Base-by-base conservation (phyloP, 768 basidiomycete species). In the Tulasnella sp. region DNA sequence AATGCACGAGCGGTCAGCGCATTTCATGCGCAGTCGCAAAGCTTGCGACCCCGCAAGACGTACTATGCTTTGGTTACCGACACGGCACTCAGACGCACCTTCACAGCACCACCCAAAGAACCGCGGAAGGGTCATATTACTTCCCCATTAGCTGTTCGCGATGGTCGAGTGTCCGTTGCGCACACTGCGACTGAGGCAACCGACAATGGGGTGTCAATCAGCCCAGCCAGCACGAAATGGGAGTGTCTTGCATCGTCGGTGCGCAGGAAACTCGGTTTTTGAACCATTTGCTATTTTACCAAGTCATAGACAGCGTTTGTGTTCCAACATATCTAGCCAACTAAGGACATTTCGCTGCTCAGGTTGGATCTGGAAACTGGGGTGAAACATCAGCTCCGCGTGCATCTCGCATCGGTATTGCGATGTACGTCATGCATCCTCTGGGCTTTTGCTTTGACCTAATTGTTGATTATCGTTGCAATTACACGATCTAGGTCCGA, bases 281-380 rank as follows among this genome's bases (percentile, higher is more conserved):
- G 34, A n/a, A n/a, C n/a, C n/a, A n/a, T n/a, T n/a, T n/a, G n/a
- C n/a, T n/a, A n/a, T n/a, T n/a, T n/a, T n/a, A n/a, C n/a, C n/a
- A n/a, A n/a, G n/a, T n/a, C n/a, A 3, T 15, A 7, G 34, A 7
- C 5, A 19, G 7, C 15, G 21, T 29, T 27, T 3, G 26, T 26
- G 9, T 51, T 27, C 21, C 3, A 51, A n/a, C 24, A 17, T 23
- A 15, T 24, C 19, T 32, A 51, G 50, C 17, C 19, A 15, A 32
- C 27, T 38, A 17, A 55, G 8, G 23, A 44, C 13, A 8, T 43
- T 21, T 55, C 53, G 17, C 38, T 55, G 19, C 4, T 55, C 29
- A 26, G 38, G 11, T 38, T 55, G n/a, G 53, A 41, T 43, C 15
- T 55, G 19, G 42, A 55, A 32, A 55, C 53, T 32, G 53, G 53